Conservation (phyloP, 2,329 filamentous ascomycete genomes). For the Botryosphaeria dothidea region DNA sequence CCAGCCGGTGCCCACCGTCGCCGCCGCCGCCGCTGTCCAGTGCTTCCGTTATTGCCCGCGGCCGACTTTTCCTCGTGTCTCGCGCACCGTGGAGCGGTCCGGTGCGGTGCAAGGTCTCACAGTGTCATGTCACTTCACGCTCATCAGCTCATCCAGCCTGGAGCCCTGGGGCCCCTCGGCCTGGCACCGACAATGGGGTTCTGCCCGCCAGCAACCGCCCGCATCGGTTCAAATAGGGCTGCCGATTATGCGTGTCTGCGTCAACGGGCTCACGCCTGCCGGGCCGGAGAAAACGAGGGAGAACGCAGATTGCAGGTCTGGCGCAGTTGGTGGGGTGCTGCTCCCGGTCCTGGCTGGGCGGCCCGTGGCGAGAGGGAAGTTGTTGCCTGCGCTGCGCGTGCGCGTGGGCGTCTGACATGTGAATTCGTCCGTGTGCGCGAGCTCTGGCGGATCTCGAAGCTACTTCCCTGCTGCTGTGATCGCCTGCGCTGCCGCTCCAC, state of each 20-base stretch:
- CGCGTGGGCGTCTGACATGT: conserved; percentile 4
- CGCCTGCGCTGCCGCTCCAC: background rate
- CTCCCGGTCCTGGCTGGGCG: background rate
- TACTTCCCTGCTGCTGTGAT: background rate
- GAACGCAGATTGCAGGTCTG: background rate
- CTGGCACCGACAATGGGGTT: conserved; percentile 10
- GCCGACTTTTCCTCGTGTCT: background rate
- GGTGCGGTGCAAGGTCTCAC: background rate
- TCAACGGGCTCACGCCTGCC: background rate
- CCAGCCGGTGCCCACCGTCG: background rate
- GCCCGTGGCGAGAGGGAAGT: background rate
- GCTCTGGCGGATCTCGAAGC: background rate
- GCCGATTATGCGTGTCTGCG: background rate
- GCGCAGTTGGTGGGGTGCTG: background rate
- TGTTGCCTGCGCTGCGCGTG: background rate
- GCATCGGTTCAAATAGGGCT: background rate
- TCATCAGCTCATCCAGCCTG: background rate
- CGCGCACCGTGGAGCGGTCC: conserved; percentile 8
- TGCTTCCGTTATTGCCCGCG: background rate
- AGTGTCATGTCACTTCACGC: background rate
- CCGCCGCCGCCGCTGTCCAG: background rate
- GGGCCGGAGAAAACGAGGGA: background rate
- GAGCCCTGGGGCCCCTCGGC: background rate
- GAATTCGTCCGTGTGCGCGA: conserved; percentile 8
- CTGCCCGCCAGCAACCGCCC: background rate